Percentiles rank a stretch among this genome's conserved stretches.
These are phyloP conservation scores for Alloascoidea africana DNA, from an alignment of 805 yeast genomes.

Conservation along the genomic window DNA sequence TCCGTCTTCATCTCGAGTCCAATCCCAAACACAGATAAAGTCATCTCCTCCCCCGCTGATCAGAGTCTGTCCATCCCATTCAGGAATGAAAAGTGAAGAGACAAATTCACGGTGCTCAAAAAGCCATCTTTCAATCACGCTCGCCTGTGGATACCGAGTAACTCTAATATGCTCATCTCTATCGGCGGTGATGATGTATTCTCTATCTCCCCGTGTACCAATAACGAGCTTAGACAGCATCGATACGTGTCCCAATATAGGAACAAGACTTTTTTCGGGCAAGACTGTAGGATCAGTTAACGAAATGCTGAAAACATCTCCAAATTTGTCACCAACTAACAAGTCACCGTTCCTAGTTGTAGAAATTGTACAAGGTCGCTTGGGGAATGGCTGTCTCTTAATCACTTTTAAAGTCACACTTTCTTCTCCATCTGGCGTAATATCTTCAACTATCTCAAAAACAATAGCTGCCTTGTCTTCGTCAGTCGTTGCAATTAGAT, in stretches of 20 bases:
- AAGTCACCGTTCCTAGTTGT: constrained; percentile 37
- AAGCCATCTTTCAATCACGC: constrained; percentile 64
- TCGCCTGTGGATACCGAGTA: constrained; percentile 65
- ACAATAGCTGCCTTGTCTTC: constrained; percentile 70
- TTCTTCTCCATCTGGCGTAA: constrained; percentile 10
- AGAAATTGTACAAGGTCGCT: constrained; percentile 80
- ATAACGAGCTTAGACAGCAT: constrained; percentile 73
- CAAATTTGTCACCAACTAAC: constrained; percentile 85
- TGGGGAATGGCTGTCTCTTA: constrained; percentile 71
- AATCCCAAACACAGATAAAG: constrained; percentile 60
- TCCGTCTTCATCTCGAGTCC: constrained; percentile 36
- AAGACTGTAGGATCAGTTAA: constrained; percentile 22
- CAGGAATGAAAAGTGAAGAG: constrained; percentile 44
- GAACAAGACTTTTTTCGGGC: constrained; percentile 27
- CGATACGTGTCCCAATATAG: constrained; percentile 90
- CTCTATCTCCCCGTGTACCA: constrained; percentile 26
- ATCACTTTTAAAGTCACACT: constrained; percentile 33
- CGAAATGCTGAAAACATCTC: constrained; percentile 69
- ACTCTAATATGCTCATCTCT: constrained; percentile 93
- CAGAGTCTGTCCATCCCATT: constrained; percentile 32
- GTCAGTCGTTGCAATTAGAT: constrained; percentile 59
- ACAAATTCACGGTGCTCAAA: constrained; percentile 83
- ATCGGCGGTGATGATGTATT: constrained; percentile 64
- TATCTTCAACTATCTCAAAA: constrained; percentile 19
- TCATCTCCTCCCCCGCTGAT: constrained; percentile 91